Evolutionary conservation across 2,329 filamentous ascomycete genomes (phyloP).

Genomic region (Seiridium unicorne): DNA sequence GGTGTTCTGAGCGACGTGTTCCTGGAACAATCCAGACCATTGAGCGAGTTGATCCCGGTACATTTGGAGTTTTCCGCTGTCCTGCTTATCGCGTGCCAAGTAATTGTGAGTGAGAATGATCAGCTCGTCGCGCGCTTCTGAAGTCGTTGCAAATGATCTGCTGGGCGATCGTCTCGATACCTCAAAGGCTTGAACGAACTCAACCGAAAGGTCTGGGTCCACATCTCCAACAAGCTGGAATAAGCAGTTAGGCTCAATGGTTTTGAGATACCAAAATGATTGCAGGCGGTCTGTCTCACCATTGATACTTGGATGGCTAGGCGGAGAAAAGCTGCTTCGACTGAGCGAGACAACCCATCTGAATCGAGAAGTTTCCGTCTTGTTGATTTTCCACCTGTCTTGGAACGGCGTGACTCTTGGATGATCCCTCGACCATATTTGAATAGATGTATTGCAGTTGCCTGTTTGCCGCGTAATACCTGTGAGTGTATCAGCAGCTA

Average conservation of each 20-base stretch:
- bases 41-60: not conserved
- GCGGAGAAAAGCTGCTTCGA: not conserved
- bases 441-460: not conserved
- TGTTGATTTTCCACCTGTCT: not conserved
- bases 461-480: not conserved
- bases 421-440: not conserved
- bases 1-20: not conserved
- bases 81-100: not conserved
- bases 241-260: not conserved
- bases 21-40: not conserved
- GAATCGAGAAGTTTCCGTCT: not conserved
- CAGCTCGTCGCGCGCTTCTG: not conserved
- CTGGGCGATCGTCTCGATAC: not conserved
- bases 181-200: not conserved
- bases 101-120: not conserved
- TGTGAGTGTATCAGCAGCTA: not conserved
- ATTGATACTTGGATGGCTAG: not conserved
- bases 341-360: not conserved
- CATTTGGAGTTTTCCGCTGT: not conserved
- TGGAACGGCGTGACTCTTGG: not conserved
- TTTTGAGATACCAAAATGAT: not conserved
- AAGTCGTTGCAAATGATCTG: not conserved
- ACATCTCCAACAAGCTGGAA: not conserved
- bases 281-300: not conserved
- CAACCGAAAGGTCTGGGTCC: not conserved